Evolutionary conservation across 176 grass and related monocot genomes (phyloP).

Genomic region (Avena insularis): DNA sequence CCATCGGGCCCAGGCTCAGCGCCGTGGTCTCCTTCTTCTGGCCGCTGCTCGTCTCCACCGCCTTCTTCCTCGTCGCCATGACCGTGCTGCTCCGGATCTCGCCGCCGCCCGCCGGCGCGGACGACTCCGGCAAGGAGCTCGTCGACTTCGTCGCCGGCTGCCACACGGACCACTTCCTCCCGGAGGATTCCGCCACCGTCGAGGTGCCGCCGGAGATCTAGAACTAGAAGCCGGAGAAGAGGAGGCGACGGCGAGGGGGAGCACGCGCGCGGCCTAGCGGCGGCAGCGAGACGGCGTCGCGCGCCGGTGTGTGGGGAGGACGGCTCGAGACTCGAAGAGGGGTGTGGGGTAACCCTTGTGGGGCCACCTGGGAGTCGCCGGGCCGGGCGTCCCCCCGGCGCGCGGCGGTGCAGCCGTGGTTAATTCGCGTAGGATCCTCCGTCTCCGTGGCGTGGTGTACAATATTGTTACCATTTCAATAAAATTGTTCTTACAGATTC

Average conservation of each 20-base stretch:
- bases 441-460: slow-evolving; percentile 44
- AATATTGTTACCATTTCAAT: slow-evolving; percentile 50
- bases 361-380: slow-evolving; percentile 27
- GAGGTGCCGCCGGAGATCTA: slow-evolving; percentile 58
- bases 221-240: slow-evolving; percentile 20
- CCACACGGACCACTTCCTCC: slow-evolving; percentile 41
- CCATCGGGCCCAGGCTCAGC: slow-evolving; percentile 50
- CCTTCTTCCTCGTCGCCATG: slow-evolving; percentile 63
- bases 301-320: not conserved
- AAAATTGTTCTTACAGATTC: slow-evolving; percentile 39
- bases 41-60: slow-evolving; percentile 79
- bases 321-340: not conserved
- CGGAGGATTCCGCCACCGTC: slow-evolving; percentile 25
- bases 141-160: slow-evolving; percentile 73
- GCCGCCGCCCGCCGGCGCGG: slow-evolving; percentile 54
- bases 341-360: slow-evolving; percentile 24
- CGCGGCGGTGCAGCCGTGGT: slow-evolving; percentile 36
- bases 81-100: slow-evolving; percentile 77
- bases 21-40: slow-evolving; percentile 75
- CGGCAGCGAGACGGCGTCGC: not conserved
- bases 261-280: not conserved
- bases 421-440: slow-evolving; percentile 40
- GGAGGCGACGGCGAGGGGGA: not conserved
- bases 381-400: not conserved
- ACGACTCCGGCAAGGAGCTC: slow-evolving; percentile 68